Evolutionary conservation across 192 early-diverging fungal genomes (phyloP).

Genomic region (Jimgerdemannia lactiflua): DNA sequence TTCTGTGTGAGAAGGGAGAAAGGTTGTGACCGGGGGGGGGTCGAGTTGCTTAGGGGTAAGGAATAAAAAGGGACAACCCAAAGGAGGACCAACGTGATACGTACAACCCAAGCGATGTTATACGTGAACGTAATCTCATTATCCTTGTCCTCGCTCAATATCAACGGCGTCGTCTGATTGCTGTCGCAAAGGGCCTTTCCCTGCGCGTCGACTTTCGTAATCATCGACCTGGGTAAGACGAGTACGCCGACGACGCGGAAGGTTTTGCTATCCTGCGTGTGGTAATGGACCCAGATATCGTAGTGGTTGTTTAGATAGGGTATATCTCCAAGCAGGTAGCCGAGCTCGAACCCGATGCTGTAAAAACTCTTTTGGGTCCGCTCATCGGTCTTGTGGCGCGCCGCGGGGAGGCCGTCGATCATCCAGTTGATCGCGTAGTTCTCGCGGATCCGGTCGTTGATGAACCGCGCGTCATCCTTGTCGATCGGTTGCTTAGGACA

Average conservation of each 20-base stretch:
- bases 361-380: slow-evolving; percentile 55
- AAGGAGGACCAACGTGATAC: slow-evolving; percentile 1
- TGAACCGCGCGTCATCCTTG: slow-evolving; percentile 75
- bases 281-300: slow-evolving; percentile 81
- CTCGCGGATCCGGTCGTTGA: slow-evolving; percentile 78
- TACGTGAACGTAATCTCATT: slow-evolving; percentile 63
- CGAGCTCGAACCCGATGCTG: slow-evolving; percentile 81
- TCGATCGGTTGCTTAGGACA: too few species aligned
- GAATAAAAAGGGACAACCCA: neutral
- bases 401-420: slow-evolving; percentile 92
- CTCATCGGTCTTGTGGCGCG: slow-evolving; percentile 50
- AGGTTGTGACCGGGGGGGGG: neutral
- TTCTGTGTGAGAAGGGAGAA: slow-evolving; percentile 19
- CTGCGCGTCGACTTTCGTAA: slow-evolving; percentile 21
- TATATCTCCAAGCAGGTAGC: slow-evolving; percentile 24
- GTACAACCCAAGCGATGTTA: slow-evolving; percentile 56
- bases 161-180: slow-evolving; percentile 36
- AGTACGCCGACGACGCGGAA: slow-evolving; percentile 87
- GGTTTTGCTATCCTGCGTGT: slow-evolving; percentile 58
- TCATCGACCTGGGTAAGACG: slow-evolving; percentile 67
- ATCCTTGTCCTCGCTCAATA: slow-evolving; percentile 41
- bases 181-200: slow-evolving; percentile 23
- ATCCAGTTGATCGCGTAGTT: slow-evolving; percentile 81
- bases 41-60: too few species aligned
- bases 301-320: slow-evolving; percentile 84